These are phyloP conservation scores for Seiridium cupressi DNA, from an alignment of 2,329 filamentous ascomycete genomes.

Conservation along the genomic window DNA sequence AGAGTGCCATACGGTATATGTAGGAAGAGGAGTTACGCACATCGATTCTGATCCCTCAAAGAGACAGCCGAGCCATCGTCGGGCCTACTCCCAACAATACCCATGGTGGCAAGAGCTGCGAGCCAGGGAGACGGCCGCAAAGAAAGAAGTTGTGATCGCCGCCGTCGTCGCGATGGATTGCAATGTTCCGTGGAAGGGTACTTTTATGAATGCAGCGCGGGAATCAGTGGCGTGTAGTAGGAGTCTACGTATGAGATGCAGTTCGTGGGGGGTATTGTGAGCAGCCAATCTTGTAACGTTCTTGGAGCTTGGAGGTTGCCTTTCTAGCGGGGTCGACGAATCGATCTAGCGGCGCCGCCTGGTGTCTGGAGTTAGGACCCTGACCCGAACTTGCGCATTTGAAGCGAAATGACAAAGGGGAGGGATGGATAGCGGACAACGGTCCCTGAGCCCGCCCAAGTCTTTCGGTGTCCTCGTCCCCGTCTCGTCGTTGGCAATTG, in stretches of 20 bases:
- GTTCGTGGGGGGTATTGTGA: background rate
- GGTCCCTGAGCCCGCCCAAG: background rate
- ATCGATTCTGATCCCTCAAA: constrained; percentile 86
- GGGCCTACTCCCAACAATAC: constrained; percentile 83
- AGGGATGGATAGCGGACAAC: background rate
- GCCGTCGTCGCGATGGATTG: constrained; percentile 1
- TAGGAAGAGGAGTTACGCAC: constrained; percentile 53
- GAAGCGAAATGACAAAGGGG: constrained; percentile 1
- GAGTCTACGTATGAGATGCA: background rate
- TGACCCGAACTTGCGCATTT: background rate
- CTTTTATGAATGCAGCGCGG: background rate
- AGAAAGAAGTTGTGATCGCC: background rate
- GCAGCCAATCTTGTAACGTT: constrained; percentile 4
- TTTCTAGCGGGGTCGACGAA: constrained; percentile 5
- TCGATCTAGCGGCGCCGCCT: constrained; percentile 6
- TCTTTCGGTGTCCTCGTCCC: background rate
- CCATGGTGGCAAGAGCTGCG: constrained; percentile 62
- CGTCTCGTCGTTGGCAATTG: too few species aligned
- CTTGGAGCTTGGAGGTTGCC: background rate
- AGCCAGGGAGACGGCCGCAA: constrained; percentile 24
- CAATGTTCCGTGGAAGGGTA: background rate
- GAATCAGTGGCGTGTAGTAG: background rate
- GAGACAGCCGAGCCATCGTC: constrained; percentile 81
- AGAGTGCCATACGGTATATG: background rate
- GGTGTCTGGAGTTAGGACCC: background rate